Conservation (phyloP, 129 eudicot species). For the Escallonia herrerae region DNA sequence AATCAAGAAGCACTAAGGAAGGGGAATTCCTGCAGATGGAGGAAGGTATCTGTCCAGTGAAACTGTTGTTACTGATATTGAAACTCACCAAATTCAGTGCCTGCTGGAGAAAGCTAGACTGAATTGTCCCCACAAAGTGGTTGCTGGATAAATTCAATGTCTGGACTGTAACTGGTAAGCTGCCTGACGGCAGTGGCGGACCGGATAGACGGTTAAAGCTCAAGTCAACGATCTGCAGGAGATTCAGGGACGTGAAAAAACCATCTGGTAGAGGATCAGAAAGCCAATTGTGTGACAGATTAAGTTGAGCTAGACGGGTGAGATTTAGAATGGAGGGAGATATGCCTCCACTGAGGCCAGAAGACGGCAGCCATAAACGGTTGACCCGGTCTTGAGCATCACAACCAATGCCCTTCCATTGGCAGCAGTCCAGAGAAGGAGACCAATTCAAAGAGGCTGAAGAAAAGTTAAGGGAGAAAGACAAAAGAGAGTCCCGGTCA, state of each 20-base stretch:
- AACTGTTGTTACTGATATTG: slow-evolving; percentile 46
- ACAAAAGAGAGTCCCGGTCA: slow-evolving; percentile 2
- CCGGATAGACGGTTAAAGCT: slow-evolving; percentile 44
- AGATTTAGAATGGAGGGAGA: slow-evolving; percentile 33
- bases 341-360: slow-evolving; percentile 33
- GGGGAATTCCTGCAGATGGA: slow-evolving; percentile 41
- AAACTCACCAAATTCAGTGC: slow-evolving; percentile 25
- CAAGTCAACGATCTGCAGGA: slow-evolving; percentile 26
- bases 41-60: slow-evolving; percentile 40
- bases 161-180: slow-evolving; percentile 18
- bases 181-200: slow-evolving; percentile 4
- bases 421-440: slow-evolving; percentile 33
- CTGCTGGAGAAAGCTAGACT: slow-evolving; percentile 6
- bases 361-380: slow-evolving; percentile 32
- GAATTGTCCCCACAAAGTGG: slow-evolving; percentile 31
- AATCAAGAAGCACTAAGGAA: slow-evolving; percentile 27
- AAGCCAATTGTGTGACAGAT: slow-evolving; percentile 43
- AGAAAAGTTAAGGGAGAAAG: slow-evolving; percentile 1
- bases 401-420: slow-evolving; percentile 55
- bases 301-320: slow-evolving; percentile 34
- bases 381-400: slow-evolving; percentile 31
- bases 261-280: slow-evolving; percentile 24
- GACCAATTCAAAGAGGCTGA: slow-evolving; percentile 3
- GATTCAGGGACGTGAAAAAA: slow-evolving; percentile 8
- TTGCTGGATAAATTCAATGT: slow-evolving; percentile 53